Conservation (phyloP, 2,329 filamentous ascomycete genomes). For the Endocalyx cinctus region DNA sequence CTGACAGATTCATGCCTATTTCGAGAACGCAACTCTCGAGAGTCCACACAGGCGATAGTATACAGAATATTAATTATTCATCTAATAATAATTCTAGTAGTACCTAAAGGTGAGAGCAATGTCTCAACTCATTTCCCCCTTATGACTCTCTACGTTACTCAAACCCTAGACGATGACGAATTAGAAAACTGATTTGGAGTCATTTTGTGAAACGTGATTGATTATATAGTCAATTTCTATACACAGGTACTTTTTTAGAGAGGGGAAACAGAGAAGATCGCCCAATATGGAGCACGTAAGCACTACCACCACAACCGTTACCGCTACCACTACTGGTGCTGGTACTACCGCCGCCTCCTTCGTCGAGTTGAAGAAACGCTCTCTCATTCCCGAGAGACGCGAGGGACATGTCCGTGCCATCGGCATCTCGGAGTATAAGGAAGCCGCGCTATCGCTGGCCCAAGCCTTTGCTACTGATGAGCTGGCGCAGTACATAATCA, state of each 20-base stretch:
- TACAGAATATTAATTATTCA: conserved; percentile 47
- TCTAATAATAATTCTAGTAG: too few relatives aligned
- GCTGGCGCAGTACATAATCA: conserved; percentile 69
- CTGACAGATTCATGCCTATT: conserved; percentile 53
- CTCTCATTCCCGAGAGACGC: conserved; percentile 49
- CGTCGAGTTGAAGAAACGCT: conserved; percentile 31
- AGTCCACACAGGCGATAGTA: conserved; percentile 54
- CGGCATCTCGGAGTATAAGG: conserved; percentile 62
- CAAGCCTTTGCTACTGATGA: conserved; percentile 75
- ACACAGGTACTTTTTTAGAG: too few relatives aligned
- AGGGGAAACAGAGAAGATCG: too few relatives aligned
- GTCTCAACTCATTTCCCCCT: too few relatives aligned
- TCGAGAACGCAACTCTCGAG: conserved; percentile 51
- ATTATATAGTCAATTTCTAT: too few relatives aligned
- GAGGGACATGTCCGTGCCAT: conserved; percentile 58
- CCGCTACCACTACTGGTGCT: neutral
- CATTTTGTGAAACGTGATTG: too few relatives aligned
- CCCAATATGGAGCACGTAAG: conserved; percentile 40
- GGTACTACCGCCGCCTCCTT: conserved; percentile 6
- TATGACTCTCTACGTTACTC: too few relatives aligned
- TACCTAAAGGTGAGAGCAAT: too few relatives aligned
- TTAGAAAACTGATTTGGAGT: neutral
- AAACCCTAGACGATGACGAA: too few relatives aligned
- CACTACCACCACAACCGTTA: conserved; percentile 17
- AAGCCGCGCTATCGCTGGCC: conserved; percentile 67